phyloP scores from a whole-genome alignment of 805 yeast genomes.

The Metschnikowia kofuensis region DNA sequence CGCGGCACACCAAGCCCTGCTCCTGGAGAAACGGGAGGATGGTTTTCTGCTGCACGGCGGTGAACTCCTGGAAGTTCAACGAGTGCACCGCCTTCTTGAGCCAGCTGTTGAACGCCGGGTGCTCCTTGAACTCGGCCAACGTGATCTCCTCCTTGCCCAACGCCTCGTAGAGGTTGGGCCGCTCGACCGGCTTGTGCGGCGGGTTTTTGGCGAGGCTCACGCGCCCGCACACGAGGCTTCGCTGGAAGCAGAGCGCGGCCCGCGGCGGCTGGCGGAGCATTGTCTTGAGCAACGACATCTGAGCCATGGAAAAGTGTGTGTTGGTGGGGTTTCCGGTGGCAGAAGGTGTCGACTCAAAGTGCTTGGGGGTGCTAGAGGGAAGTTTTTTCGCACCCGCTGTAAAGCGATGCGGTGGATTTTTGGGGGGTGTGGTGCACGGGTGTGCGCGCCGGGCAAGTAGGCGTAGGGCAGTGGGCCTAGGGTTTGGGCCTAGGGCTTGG shows the following conservation, averaged over 20 bases:
- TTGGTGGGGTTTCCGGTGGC: not conserved
- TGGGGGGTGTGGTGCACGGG: conserved; percentile 2
- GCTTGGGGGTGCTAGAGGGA: not conserved
- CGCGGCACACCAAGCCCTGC: conserved; percentile 78
- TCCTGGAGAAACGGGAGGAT: conserved; percentile 53
- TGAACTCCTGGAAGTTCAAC: conserved; percentile 48
- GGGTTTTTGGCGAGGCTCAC: not conserved
- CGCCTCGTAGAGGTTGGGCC: conserved; percentile 9
- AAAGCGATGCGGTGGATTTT: conserved; percentile 6
- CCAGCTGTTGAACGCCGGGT: conserved; percentile 8
- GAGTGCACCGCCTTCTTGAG: conserved; percentile 14
- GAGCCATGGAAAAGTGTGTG: not conserved
- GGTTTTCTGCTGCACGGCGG: conserved; percentile 67
- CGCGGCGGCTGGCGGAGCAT: conserved; percentile 2
- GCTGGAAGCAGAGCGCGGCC: not conserved
- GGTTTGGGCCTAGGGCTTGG: too few species aligned
- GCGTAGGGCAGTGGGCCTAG: too few species aligned
- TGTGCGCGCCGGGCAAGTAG: not conserved
- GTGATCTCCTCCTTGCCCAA: conserved; percentile 11
- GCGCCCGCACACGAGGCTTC: conserved; percentile 3
- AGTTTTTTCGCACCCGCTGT: conserved; percentile 9
- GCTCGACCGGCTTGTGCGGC: conserved; percentile 9
- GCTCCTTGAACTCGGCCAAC: conserved; percentile 13
- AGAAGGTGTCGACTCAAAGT: not conserved
- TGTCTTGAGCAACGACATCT: conserved; percentile 7